Evolutionary conservation across 2,329 filamentous ascomycete genomes (phyloP).

Genomic region (Microdochium trichocladiopsis): DNA sequence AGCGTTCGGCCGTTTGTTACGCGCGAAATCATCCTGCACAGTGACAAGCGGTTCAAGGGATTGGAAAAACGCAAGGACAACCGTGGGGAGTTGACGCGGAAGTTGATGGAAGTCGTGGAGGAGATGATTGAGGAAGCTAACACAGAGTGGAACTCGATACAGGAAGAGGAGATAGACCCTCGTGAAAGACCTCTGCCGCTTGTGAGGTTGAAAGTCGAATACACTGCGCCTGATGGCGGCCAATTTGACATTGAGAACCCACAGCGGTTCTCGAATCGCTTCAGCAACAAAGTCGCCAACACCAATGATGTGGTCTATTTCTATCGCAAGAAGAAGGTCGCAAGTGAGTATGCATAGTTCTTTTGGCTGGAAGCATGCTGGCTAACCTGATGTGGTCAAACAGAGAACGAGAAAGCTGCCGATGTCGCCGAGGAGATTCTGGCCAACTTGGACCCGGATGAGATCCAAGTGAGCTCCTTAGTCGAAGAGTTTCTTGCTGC

Average conservation of each 20-base stretch:
- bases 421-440: slow-evolving; percentile 59
- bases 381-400: not conserved
- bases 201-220: slow-evolving; percentile 86
- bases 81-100: slow-evolving; percentile 68
- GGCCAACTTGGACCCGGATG: slow-evolving; percentile 58
- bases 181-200: slow-evolving; percentile 69
- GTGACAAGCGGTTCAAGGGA: slow-evolving; percentile 69
- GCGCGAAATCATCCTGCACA: slow-evolving; percentile 68
- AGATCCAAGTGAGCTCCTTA: slow-evolving; percentile 79
- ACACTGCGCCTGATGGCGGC: slow-evolving; percentile 75
- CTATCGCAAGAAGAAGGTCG: slow-evolving; percentile 74
- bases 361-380: too few relatives aligned
- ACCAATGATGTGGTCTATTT: slow-evolving; percentile 91
- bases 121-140: slow-evolving; percentile 83
- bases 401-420: slow-evolving; percentile 33
- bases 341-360: slow-evolving; percentile 30
- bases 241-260: slow-evolving; percentile 90
- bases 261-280: slow-evolving; percentile 90
- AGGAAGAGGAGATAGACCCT: slow-evolving; percentile 54
- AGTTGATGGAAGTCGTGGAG: slow-evolving; percentile 72
- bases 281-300: slow-evolving; percentile 86
- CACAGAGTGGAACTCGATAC: slow-evolving; percentile 71
- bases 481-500: slow-evolving; percentile 82
- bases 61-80: slow-evolving; percentile 80
- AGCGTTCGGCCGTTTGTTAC: slow-evolving; percentile 88